Percentiles rank a stretch among this genome's conserved stretches.
Evolutionary conservation across 192 early-diverging fungal species (phyloP).

Genomic region (Coemansia sp.): DNA sequence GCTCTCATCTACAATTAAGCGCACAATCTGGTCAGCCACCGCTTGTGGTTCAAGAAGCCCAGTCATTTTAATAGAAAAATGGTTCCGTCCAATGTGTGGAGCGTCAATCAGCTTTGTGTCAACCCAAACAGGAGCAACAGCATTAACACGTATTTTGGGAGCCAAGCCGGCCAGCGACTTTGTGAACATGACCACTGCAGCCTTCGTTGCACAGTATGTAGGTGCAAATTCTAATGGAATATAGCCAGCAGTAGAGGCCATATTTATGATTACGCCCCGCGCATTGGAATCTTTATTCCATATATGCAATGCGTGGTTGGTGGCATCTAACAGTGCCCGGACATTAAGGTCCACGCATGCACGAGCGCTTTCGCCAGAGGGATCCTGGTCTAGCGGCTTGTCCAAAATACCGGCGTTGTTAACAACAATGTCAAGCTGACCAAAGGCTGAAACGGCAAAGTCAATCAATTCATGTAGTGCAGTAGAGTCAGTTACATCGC

Average conservation of each 20-base stretch:
- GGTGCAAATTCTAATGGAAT: slow-evolving; percentile 52
- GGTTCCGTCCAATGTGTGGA: slow-evolving; percentile 32
- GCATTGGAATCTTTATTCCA: slow-evolving; percentile 42
- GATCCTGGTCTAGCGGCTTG: slow-evolving; percentile 26
- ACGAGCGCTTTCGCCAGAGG: slow-evolving; percentile 51
- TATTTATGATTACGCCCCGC: slow-evolving; percentile 66
- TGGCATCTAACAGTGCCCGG: slow-evolving; percentile 66
- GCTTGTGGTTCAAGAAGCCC: slow-evolving; percentile 31
- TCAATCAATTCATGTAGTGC: slow-evolving; percentile 41
- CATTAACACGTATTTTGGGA: slow-evolving; percentile 61
- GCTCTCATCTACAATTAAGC: slow-evolving; percentile 53
- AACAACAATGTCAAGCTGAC: slow-evolving; percentile 56
- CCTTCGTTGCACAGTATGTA: slow-evolving; percentile 72
- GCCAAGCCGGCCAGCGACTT: slow-evolving; percentile 40
- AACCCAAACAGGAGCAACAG: slow-evolving; percentile 56
- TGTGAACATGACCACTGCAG: slow-evolving; percentile 64
- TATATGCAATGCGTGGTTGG: slow-evolving; percentile 60
- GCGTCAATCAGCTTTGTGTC: slow-evolving; percentile 54
- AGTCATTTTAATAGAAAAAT: slow-evolving; percentile 11
- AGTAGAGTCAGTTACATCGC: slow-evolving; percentile 50
- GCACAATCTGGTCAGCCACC: slow-evolving; percentile 56
- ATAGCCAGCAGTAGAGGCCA: slow-evolving; percentile 66
- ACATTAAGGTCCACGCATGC: slow-evolving; percentile 70
- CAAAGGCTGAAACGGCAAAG: slow-evolving; percentile 52
- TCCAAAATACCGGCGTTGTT: slow-evolving; percentile 63